Evolutionary conservation across 495 filamentous ascomycete species (phyloP).

Genomic region (Aspergillus cristatus): DNA sequence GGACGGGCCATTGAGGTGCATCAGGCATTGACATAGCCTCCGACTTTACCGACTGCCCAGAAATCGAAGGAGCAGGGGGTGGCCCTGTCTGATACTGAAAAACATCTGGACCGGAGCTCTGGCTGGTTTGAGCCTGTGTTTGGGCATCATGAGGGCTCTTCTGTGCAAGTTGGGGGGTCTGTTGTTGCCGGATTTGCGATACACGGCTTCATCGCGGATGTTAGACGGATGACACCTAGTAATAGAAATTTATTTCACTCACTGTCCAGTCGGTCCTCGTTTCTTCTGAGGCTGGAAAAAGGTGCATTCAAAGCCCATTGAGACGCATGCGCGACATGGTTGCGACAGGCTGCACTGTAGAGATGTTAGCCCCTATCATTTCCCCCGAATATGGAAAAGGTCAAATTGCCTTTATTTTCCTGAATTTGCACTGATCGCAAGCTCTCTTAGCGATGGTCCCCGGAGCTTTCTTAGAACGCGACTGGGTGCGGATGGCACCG

Average conservation of each 20-base stretch:
- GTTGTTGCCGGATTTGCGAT: slow-evolving; percentile 34
- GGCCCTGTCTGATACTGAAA: slow-evolving; percentile 6
- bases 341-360: slow-evolving; percentile 31
- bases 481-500: slow-evolving; percentile 19
- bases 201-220: slow-evolving; percentile 20
- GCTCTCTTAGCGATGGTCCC: slow-evolving; percentile 25
- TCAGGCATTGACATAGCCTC: slow-evolving; percentile 11
- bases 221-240: not conserved
- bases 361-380: slow-evolving; percentile 3
- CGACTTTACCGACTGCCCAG: slow-evolving; percentile 11
- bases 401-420: slow-evolving; percentile 31
- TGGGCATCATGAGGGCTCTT: slow-evolving; percentile 11
- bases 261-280: slow-evolving; percentile 33
- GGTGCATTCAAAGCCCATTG: slow-evolving; percentile 37
- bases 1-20: slow-evolving; percentile 13
- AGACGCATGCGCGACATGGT: slow-evolving; percentile 29
- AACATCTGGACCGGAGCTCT: slow-evolving; percentile 1
- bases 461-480: slow-evolving; percentile 17
- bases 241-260: slow-evolving; percentile 11
- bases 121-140: slow-evolving; percentile 10
- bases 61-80: not conserved
- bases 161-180: slow-evolving; percentile 14
- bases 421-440: slow-evolving; percentile 36
- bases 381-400: not conserved
- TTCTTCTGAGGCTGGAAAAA: slow-evolving; percentile 38